Evolutionary conservation across 306 rosid species (phyloP).

Genomic region (Cicer pinnatifidum): DNA sequence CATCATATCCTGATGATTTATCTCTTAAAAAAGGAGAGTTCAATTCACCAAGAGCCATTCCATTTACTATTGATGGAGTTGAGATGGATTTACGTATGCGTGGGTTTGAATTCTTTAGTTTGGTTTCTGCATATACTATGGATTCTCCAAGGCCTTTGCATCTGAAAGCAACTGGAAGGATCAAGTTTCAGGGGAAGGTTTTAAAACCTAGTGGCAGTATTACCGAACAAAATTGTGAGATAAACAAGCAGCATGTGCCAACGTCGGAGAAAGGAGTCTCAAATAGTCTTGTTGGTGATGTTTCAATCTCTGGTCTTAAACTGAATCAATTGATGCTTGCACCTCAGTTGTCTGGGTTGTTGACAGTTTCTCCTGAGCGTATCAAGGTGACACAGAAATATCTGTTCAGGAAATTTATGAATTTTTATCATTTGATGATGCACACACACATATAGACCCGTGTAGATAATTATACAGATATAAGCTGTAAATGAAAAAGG

Average conservation of each 20-base stretch:
- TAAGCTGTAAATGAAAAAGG: neutral
- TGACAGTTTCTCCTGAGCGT: slow-evolving; percentile 66
- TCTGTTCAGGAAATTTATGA: slow-evolving; percentile 16
- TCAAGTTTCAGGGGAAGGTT: slow-evolving; percentile 85
- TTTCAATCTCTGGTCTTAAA: slow-evolving; percentile 82
- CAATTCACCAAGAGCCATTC: slow-evolving; percentile 52
- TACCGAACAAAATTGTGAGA: slow-evolving; percentile 55
- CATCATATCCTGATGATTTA: slow-evolving; percentile 69
- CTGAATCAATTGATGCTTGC: slow-evolving; percentile 89
- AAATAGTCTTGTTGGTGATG: slow-evolving; percentile 75
- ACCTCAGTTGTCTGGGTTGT: slow-evolving; percentile 79
- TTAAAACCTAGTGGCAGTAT: slow-evolving; percentile 51
- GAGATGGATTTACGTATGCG: slow-evolving; percentile 94
- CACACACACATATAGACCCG: neutral
- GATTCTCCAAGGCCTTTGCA: slow-evolving; percentile 82
- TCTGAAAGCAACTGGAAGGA: slow-evolving; percentile 84
- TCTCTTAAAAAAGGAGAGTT: slow-evolving; percentile 54
- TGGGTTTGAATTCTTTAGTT: slow-evolving; percentile 80
- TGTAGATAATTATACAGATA: neutral
- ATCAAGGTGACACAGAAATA: slow-evolving; percentile 67
- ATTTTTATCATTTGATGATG: slow-evolving; percentile 3
- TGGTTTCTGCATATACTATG: slow-evolving; percentile 66
- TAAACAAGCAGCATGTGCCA: slow-evolving; percentile 50
- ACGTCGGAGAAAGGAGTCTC: slow-evolving; percentile 53
- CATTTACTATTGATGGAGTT: slow-evolving; percentile 77